Evolutionary conservation across 2,329 filamentous ascomycete species (phyloP).

Genomic region (Penicillium sp.): DNA sequence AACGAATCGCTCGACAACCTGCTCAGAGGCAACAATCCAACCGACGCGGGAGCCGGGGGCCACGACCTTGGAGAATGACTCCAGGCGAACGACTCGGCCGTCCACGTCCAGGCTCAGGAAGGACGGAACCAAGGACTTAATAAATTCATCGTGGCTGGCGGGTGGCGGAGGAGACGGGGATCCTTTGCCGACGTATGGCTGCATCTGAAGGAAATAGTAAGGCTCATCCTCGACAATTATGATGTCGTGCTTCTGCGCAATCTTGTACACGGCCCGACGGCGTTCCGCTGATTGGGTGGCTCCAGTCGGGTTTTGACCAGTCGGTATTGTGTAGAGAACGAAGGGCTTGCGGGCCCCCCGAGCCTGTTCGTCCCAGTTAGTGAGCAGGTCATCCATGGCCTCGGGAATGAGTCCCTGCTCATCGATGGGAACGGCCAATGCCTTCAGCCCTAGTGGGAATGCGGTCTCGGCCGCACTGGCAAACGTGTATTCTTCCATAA

Average conservation of each 20-base stretch:
- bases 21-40: constrained; percentile 86
- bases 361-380: constrained; percentile 65
- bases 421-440: constrained; percentile 68
- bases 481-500: constrained; percentile 93
- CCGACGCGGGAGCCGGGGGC: constrained; percentile 80
- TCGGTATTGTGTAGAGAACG: constrained; percentile 73
- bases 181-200: constrained; percentile 67
- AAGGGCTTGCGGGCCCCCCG: constrained; percentile 67
- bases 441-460: constrained; percentile 64
- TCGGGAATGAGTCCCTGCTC: constrained; percentile 66
- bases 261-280: constrained; percentile 72
- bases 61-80: constrained; percentile 92
- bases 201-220: constrained; percentile 90
- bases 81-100: constrained; percentile 85
- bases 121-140: constrained; percentile 73
- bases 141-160: constrained; percentile 70
- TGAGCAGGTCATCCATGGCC: constrained; percentile 65
- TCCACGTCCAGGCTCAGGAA: constrained; percentile 81
- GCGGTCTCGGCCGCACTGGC: constrained; percentile 73
- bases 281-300: constrained; percentile 74
- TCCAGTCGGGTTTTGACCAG: constrained; percentile 89
- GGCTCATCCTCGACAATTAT: constrained; percentile 92
- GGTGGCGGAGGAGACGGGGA: constrained; percentile 60
- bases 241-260: constrained; percentile 82
- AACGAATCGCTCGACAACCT: constrained; percentile 81